Evolutionary conservation across 805 yeast genomes (phyloP), one percentile per base, ranked within the genome.

Genomic region (Wickerhamomyces queroliae): DNA sequence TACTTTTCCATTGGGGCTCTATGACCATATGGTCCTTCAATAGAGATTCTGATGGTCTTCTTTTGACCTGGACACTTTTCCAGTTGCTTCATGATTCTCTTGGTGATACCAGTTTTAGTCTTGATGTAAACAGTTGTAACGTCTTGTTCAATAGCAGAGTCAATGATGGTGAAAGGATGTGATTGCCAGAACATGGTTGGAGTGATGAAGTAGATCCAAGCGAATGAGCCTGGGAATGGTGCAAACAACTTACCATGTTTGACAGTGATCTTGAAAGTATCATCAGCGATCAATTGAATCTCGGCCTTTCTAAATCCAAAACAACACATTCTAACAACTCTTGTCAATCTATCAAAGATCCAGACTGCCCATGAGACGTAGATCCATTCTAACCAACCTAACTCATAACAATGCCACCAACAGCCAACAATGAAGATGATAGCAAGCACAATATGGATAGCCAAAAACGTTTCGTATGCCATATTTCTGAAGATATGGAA

Each of bases 131-230:
- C 59, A 2, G 64, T 59, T 8, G 76, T 52, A 35, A 61, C 58
- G 43, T 64, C 61, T 27, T 62, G 61, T 32, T 63, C 58, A 2
- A 61, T 56, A 7, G 56, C 57, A 4, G 72, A 61, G 37, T 67
- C 68, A 33, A 74, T 62, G 7, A 75, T 57, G 1, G 90, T 80
- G 60, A 85, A 83, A 4, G 91, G 91, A 56, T 83, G 89, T 4
- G 83, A 74, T 55, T 83, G 87, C 79, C 81, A 80, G 56, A 80
- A 77, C 29, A 69, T 59, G 3, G 61, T 53, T 17, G 72, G 66
- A 33, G 73, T 62, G 42, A 80, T 45, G 55, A 83, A 78, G 59
- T 80, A 72, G 27, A 85, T 59, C 50, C 66, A 83, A 1, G 70
- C 76, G 53, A 63, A 76, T 13, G 72, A 64, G 22, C 85, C 83